These are phyloP conservation scores for Boletus fagicola DNA, from an alignment of 768 basidiomycete species.

Conservation along the genomic window DNA sequence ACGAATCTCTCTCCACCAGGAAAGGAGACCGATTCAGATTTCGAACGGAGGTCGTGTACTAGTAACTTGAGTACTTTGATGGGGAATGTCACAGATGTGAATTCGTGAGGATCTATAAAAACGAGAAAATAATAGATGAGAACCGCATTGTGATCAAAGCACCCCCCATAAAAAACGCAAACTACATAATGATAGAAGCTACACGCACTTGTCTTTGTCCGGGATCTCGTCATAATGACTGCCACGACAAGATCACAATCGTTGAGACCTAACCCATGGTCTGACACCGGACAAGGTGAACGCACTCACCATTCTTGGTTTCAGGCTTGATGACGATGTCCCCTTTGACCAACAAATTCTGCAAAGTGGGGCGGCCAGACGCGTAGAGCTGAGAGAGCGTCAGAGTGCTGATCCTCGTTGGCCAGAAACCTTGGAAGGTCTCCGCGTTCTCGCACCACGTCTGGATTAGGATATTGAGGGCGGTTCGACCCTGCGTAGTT, in stretches of 20 bases:
- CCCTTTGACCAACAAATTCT: conserved; percentile 77
- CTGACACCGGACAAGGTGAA: conserved; percentile 8
- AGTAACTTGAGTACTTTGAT: conserved; percentile 91
- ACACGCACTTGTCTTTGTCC: conserved; percentile 76
- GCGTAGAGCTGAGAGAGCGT: conserved; percentile 75
- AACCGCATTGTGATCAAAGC: background rate
- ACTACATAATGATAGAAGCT: conserved; percentile 5
- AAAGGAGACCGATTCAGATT: conserved; percentile 69
- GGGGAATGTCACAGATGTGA: conserved; percentile 82
- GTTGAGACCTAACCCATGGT: conserved; percentile 15
- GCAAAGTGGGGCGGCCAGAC: conserved; percentile 63
- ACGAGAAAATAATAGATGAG: conserved; percentile 23
- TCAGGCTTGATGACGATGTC: conserved; percentile 84
- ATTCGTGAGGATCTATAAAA: conserved; percentile 75
- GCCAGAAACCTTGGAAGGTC: conserved; percentile 95
- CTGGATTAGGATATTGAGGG: conserved; percentile 83
- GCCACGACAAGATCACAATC: conserved; percentile 23
- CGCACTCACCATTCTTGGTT: conserved; percentile 72
- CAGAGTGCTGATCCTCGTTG: conserved; percentile 78
- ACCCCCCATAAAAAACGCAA: background rate
- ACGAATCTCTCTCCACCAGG: conserved; percentile 57
- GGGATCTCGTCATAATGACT: conserved; percentile 98
- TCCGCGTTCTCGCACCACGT: conserved; percentile 95
- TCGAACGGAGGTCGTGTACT: conserved; percentile 77
- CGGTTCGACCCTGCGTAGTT: conserved; percentile 56